A percentile compares a stretch with the other conserved stretches of the same genome.
Evolutionary conservation across 1,139 yeast species (phyloP).

Genomic region (Sugiyamaella neomexicana): DNA sequence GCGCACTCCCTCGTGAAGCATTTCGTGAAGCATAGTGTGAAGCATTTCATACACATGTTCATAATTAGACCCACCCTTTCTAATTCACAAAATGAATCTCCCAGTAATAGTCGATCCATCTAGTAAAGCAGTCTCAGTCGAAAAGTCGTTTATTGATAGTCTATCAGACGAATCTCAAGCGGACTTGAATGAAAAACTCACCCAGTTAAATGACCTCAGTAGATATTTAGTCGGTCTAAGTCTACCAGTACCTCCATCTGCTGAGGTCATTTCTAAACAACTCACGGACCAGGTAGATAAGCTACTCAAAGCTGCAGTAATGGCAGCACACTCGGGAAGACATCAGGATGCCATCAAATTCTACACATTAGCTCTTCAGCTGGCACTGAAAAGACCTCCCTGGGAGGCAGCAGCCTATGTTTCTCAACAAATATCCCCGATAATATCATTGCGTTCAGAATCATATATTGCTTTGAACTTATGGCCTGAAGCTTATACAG

Average conservation of each 20-base stretch:
- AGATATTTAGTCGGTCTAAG: constrained; percentile 59
- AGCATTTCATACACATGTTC: no score
- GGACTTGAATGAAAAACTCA: constrained; percentile 51
- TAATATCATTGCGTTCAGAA: constrained; percentile 81
- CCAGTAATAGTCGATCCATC: constrained; percentile 29
- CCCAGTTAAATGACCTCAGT: constrained; percentile 64
- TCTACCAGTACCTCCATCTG: constrained; percentile 66
- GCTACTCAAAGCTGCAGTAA: constrained; percentile 70
- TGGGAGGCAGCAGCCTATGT: constrained; percentile 85
- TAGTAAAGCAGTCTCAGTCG: constrained; percentile 37
- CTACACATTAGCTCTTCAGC: constrained; percentile 73
- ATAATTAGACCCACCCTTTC: no score
- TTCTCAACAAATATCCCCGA: constrained; percentile 69
- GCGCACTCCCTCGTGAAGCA: no score
- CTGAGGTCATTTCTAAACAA: constrained; percentile 50
- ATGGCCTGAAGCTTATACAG: constrained; percentile 75
- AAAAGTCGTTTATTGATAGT: constrained; percentile 30
- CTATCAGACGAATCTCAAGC: constrained; percentile 36
- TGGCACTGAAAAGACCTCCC: constrained; percentile 77
- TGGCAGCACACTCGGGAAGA: constrained; percentile 60
- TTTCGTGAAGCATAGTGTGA: not conserved
- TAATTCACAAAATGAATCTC: constrained; percentile 5
- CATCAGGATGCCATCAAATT: constrained; percentile 71
- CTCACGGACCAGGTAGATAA: constrained; percentile 64
- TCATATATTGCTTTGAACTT: constrained; percentile 66